A percentile compares a stretch with the other conserved stretches of the same genome.
Evolutionary conservation across 1,284 basidiomycete species (phyloP).

Genomic region (Puccinia polysora): DNA sequence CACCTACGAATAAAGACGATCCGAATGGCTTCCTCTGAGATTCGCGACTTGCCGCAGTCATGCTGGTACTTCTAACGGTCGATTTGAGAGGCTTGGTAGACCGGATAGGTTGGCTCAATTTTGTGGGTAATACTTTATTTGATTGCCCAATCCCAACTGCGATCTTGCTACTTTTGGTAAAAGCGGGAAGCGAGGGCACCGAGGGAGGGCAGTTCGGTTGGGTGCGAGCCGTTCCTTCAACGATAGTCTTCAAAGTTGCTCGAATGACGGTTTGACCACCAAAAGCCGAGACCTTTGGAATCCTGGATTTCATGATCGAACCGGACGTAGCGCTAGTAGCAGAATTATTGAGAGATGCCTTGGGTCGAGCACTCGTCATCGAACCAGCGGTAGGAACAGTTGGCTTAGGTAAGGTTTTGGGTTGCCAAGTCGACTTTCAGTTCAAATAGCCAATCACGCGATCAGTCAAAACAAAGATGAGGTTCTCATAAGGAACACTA

Average conservation of each 20-base stretch:
- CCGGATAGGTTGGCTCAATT: constrained; percentile 10
- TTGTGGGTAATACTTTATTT: background rate
- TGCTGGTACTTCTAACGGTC: background rate
- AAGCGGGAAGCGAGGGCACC: background rate
- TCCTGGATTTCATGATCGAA: background rate
- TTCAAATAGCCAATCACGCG: too few relatives aligned
- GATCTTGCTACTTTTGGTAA: background rate
- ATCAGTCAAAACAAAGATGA: background rate
- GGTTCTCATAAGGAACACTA: background rate
- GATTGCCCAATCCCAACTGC: constrained; percentile 1
- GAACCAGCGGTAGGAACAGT: background rate
- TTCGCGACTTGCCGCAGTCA: background rate
- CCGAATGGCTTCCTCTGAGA: background rate
- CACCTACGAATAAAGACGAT: background rate
- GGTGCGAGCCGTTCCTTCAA: too few relatives aligned
- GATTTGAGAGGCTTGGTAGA: background rate
- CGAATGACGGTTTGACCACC: constrained; percentile 17
- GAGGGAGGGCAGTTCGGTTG: background rate
- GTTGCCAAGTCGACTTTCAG: constrained; percentile 18
- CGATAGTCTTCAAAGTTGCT: background rate
- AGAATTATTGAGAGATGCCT: background rate
- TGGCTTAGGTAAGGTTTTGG: constrained; percentile 12
- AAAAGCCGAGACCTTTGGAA: constrained; percentile 4
- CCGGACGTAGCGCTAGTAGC: background rate
- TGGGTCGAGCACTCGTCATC: background rate